Evolutionary conservation across 495 filamentous ascomycete genomes (phyloP).

Genomic region (Podospora bellae-mahoneyi): DNA sequence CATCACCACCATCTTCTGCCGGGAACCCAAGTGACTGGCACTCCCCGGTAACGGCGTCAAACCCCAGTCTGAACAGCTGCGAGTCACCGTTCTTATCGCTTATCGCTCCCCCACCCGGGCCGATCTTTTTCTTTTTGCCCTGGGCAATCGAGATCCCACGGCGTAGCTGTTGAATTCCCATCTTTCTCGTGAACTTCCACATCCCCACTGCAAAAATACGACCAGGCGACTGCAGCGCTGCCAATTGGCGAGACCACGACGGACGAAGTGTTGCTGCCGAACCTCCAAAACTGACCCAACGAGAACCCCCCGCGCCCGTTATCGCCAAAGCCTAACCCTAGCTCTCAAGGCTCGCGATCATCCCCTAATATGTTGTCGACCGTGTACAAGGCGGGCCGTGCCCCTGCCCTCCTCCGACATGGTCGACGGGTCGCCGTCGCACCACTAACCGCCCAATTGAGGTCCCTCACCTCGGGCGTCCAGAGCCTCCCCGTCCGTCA

Average conservation of each 20-base stretch:
- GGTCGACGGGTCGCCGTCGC: constrained; percentile 44
- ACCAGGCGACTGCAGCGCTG: constrained; percentile 21
- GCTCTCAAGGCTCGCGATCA: background rate
- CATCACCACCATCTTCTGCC: background rate
- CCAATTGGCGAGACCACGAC: constrained; percentile 25
- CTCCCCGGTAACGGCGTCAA: background rate
- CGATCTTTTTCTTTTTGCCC: constrained; percentile 23
- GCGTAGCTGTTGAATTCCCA: constrained; percentile 17
- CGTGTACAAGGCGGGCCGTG: constrained; percentile 46
- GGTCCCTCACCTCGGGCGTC: constrained; percentile 35
- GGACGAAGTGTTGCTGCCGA: constrained; percentile 19
- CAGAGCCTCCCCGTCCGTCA: constrained; percentile 33
- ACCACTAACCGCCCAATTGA: constrained; percentile 26
- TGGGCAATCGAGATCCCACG: constrained; percentile 15
- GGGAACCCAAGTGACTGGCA: background rate
- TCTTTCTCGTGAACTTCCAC: constrained; percentile 6
- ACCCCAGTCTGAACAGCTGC: constrained; percentile 5
- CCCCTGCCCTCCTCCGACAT: constrained; percentile 48
- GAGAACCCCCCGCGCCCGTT: background rate
- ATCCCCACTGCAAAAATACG: constrained; percentile 14
- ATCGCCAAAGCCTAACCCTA: constrained; percentile 8
- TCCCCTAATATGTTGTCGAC: constrained; percentile 35
- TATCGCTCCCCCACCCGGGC: constrained; percentile 30
- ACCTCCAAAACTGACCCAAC: constrained; percentile 12
- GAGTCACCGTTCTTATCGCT: constrained; percentile 32